Base-by-base conservation (phyloP, 495 filamentous ascomycete species). In the Tuber magnatum region DNA sequence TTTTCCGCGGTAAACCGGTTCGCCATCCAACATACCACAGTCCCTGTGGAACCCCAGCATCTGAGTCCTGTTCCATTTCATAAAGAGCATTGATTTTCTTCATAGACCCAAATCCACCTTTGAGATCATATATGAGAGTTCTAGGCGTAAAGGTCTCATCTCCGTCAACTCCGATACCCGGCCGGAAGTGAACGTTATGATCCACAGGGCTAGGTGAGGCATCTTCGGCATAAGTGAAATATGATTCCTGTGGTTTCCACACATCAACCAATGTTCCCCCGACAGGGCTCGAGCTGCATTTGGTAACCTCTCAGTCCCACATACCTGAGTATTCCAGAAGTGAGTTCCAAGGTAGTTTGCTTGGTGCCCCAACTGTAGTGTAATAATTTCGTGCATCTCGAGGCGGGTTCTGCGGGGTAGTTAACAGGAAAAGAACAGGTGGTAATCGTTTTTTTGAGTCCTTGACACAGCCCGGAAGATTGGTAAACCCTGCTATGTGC, bases 301-400 rank as follows among this genome's bases (percentile, higher is more conserved):
- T 22, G 12, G 22, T 5, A 14, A 28, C 39, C 69, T 48, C 73
- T 70, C 41, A 39, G 46, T 75, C 65, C 3, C 61, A 78, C 71
- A 22, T 85, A 92, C 90, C 86, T 97, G 94, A 41, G 93, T 87
- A 80, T 99, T 99, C 96, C 96, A 99, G 83, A 97, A 98, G 85
- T 99, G 95, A 0, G 93, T 97, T n/a, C 91, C 94, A 41, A 97
- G 83, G 80, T 97, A 97, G 85, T 99, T 99, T 80, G 91, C 92
- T 82, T 91, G 90, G 80, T 97, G 92, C 56, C 95, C 95, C 72
- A 98, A 88, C 85, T 99, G 95, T 68, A 98, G 85, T 2, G 95
- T 97, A 74, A 99, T 87, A 75, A 98, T 94, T 83, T 99, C 95
- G 85, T 96, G 94, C 95, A 99, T 99, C 14, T 74, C 82, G 24